Conservation (phyloP, 352 stramenopile genomes). For the Pythium diclinum region DNA sequence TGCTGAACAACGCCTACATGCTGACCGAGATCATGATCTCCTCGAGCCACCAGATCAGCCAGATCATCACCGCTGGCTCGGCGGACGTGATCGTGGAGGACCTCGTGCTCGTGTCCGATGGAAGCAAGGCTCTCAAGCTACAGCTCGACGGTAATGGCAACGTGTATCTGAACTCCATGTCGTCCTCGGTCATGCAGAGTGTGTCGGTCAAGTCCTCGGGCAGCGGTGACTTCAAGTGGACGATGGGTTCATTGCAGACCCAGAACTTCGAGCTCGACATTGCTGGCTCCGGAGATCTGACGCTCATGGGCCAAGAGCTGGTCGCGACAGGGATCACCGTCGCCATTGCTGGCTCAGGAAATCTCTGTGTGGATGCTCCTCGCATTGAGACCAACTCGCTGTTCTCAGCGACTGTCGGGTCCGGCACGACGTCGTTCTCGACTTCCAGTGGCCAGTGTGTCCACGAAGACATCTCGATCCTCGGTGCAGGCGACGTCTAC, state of each 20-base stretch:
- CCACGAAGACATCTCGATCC: constrained; percentile 11
- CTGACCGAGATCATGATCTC: constrained; percentile 23
- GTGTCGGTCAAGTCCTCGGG: constrained; percentile 5
- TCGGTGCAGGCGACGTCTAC: constrained; percentile 19
- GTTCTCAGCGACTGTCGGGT: constrained; percentile 6
- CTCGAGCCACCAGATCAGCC: constrained; percentile 7
- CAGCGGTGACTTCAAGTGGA: constrained; percentile 20
- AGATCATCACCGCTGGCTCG: constrained; percentile 8
- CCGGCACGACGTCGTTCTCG: constrained; percentile 20
- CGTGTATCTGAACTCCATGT: constrained; percentile 17
- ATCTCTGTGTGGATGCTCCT: constrained; percentile 18
- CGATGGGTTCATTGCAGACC: not conserved
- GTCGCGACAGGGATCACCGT: not conserved
- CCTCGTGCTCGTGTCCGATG: constrained; percentile 16
- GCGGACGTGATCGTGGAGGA: constrained; percentile 25
- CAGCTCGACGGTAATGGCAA: constrained; percentile 16
- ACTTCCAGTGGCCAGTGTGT: constrained; percentile 6
- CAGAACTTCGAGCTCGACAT: constrained; percentile 13
- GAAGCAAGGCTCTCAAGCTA: constrained; percentile 2
- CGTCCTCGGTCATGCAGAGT: not conserved
- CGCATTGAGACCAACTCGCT: constrained; percentile 11
- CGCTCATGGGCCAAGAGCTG: constrained; percentile 1
- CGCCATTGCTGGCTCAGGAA: constrained; percentile 19
- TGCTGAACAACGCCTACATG: constrained; percentile 18
- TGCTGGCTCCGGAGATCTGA: constrained; percentile 19